These are phyloP conservation scores for Podaxis rugospora DNA, from an alignment of 768 basidiomycete genomes.

Conservation along the genomic window DNA sequence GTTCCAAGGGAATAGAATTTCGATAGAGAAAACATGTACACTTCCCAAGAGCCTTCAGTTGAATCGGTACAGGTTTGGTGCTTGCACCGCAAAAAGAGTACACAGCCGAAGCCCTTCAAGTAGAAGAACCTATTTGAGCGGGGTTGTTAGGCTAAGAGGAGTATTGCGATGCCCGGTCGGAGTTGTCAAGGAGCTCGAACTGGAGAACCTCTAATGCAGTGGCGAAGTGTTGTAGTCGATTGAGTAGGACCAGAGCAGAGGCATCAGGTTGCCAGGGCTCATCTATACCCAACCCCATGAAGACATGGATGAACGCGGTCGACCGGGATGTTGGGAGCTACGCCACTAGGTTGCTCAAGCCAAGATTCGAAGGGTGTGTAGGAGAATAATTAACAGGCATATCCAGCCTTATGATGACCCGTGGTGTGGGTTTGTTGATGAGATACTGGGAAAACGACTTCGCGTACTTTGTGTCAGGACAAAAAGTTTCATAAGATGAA, in stretches of 20 bases:
- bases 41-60: not conserved
- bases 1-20: not conserved
- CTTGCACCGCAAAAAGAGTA: not conserved
- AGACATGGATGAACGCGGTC: not conserved
- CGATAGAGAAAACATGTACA: not conserved
- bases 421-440: not conserved
- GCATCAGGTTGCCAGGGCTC: not conserved
- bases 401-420: too few species aligned
- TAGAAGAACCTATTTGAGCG: too few species aligned
- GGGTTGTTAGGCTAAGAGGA: too few species aligned
- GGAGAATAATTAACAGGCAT: not conserved
- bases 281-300: not conserved
- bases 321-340: not conserved
- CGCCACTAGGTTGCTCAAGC: not conserved
- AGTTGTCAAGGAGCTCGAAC: too few species aligned
- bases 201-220: not conserved
- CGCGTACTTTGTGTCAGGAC: not conserved
- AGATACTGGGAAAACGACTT: not conserved
- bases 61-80: not conserved
- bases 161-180: too few species aligned
- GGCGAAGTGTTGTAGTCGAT: not conserved
- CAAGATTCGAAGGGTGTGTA: not conserved
- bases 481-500: not conserved
- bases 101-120: not conserved
- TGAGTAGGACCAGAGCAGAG: too few species aligned